A percentile compares a stretch with the other conserved stretches of the same genome.
These are phyloP conservation scores for Zygnema circumcarinatum DNA, from an alignment of 139 green algal genomes.

Conservation along the genomic window DNA sequence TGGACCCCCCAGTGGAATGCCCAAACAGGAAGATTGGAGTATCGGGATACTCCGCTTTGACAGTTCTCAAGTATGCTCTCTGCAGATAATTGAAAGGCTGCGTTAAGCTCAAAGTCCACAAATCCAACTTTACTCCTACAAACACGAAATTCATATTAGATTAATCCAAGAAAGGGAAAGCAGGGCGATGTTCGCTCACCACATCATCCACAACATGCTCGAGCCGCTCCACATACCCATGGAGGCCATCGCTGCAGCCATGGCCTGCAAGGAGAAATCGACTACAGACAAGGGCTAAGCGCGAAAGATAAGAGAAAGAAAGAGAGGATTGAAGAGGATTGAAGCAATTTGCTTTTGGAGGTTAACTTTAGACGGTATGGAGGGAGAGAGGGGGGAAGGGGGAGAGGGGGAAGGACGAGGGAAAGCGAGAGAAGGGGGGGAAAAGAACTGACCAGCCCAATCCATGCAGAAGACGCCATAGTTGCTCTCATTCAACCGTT, in stretches of 20 bases:
- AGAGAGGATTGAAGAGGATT: not conserved
- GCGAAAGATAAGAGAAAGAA: not conserved
- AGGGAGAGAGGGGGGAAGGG: not conserved
- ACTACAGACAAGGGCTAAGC: not conserved
- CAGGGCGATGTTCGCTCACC: constrained; percentile 17
- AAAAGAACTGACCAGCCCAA: constrained; percentile 18
- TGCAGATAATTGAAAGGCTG: constrained; percentile 12
- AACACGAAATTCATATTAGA: no score
- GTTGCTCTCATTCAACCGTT: not conserved
- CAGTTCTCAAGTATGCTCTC: constrained; percentile 34
- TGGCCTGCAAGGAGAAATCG: no score
- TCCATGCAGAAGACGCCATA: constrained; percentile 38
- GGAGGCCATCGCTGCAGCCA: constrained; percentile 32
- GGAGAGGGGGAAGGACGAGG: not conserved
- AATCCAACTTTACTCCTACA: no score
- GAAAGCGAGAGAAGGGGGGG: not conserved
- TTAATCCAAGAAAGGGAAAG: no score
- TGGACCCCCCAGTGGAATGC: constrained; percentile 34
- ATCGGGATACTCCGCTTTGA: not conserved
- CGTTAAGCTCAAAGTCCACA: no score
- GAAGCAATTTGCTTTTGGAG: no score
- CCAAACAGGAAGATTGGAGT: constrained; percentile 27
- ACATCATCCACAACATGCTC: constrained; percentile 22
- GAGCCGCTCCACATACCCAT: constrained; percentile 35
- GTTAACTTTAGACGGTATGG: not conserved